A percentile compares a stretch with the other conserved stretches of the same genome.
phyloP scores from a whole-genome alignment of 2,329 filamentous ascomycete species.

The Aspergillus unguis region DNA sequence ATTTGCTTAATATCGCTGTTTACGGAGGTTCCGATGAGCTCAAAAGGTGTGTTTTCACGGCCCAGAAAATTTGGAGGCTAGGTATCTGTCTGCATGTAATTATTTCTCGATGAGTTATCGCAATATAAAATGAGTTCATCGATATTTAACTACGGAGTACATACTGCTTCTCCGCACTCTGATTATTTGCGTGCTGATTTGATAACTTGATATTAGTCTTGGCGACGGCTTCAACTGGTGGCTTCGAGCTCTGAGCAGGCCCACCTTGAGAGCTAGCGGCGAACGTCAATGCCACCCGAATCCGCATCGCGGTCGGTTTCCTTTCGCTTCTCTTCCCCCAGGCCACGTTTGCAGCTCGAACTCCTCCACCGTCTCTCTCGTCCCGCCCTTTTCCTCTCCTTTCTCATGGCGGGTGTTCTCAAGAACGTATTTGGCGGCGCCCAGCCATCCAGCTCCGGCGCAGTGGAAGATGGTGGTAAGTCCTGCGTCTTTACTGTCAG shows the following conservation, averaged over 20 bases:
- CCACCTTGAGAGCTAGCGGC: slow-evolving; percentile 19
- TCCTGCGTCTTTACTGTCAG: slow-evolving; percentile 8
- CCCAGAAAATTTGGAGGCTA: not conserved
- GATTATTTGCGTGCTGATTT: not conserved
- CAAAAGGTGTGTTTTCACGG: slow-evolving; percentile 3
- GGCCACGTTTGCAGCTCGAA: slow-evolving; percentile 20
- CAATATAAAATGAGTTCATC: not conserved
- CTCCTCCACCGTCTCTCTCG: not conserved
- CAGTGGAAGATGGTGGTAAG: slow-evolving; percentile 40
- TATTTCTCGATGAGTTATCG: not conserved
- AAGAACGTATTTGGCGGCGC: slow-evolving; percentile 40
- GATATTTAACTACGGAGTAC: not conserved
- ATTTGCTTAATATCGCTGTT: slow-evolving; percentile 6
- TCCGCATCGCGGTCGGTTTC: slow-evolving; percentile 15
- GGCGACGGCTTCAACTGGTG: slow-evolving; percentile 10
- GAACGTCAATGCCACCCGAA: slow-evolving; percentile 22
- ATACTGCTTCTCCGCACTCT: not conserved
- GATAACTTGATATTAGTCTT: slow-evolving; percentile 10
- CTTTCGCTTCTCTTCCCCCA: slow-evolving; percentile 15
- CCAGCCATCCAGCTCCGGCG: slow-evolving; percentile 27
- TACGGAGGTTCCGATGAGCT: not conserved
- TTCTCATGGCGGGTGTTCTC: slow-evolving; percentile 37
- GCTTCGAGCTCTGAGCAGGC: slow-evolving; percentile 17
- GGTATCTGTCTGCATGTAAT: not conserved
- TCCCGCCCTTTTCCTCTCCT: slow-evolving; percentile 17